Evolutionary conservation across 345 rosid genomes (phyloP).

Genomic region (Moricandia moricandioides): DNA sequence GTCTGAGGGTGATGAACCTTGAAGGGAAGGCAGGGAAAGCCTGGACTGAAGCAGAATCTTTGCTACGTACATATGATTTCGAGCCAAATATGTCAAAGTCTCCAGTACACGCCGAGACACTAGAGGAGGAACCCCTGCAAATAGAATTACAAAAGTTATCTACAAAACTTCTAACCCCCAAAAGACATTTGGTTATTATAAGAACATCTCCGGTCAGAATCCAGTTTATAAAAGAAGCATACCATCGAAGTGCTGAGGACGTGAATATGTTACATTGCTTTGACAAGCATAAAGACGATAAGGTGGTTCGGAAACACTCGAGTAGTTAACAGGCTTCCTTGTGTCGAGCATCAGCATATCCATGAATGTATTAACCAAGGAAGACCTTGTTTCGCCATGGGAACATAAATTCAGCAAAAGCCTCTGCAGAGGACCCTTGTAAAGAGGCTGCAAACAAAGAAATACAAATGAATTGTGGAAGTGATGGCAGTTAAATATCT

Average conservation of each 20-base stretch:
- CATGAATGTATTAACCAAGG: constrained; percentile 75
- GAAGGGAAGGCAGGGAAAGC: constrained; percentile 48
- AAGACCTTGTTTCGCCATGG: constrained; percentile 76
- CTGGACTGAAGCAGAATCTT: constrained; percentile 70
- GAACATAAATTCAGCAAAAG: constrained; percentile 91
- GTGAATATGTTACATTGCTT: constrained; percentile 86
- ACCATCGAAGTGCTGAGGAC: constrained; percentile 89
- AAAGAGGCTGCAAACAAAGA: constrained; percentile 65
- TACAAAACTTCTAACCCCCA: no score
- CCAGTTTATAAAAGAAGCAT: constrained; percentile 18
- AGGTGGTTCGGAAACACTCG: constrained; percentile 56
- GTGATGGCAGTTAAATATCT: background rate
- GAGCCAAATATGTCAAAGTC: constrained; percentile 77
- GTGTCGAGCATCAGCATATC: constrained; percentile 84
- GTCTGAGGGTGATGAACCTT: constrained; percentile 41
- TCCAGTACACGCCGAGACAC: constrained; percentile 91
- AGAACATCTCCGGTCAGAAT: background rate
- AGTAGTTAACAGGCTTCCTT: constrained; percentile 47
- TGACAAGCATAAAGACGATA: constrained; percentile 92
- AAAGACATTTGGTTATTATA: background rate
- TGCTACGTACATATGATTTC: constrained; percentile 79
- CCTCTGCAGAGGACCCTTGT: constrained; percentile 88
- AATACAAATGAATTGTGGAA: constrained; percentile 7
- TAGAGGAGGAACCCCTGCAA: constrained; percentile 84
- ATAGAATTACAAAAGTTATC: background rate